A percentile compares a stretch with the other conserved stretches of the same genome.
These are phyloP conservation scores for Retiboletus flavoniger DNA, from an alignment of 1,284 basidiomycete genomes.

Conservation along the genomic window DNA sequence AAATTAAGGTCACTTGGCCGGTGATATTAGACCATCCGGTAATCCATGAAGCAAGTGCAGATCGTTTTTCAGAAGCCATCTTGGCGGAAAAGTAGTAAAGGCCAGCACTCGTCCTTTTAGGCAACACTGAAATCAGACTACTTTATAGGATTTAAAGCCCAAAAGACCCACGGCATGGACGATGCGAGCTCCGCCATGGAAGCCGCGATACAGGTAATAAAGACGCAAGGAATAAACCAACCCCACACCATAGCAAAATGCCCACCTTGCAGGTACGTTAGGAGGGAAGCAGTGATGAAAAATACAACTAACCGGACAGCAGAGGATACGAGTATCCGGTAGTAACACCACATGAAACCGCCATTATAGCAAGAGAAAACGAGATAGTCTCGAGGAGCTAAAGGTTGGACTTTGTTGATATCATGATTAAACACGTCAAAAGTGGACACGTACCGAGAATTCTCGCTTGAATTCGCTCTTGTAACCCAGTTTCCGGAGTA, in stretches of 20 bases:
- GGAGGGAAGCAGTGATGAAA: neutral
- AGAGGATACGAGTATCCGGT: constrained; percentile 62
- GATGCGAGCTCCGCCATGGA: constrained; percentile 68
- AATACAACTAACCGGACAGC: constrained; percentile 42
- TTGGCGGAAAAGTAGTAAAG: constrained; percentile 71
- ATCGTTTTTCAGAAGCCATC: constrained; percentile 53
- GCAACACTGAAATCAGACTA: neutral
- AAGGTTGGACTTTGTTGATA: neutral
- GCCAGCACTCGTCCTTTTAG: constrained; percentile 57
- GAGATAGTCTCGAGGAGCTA: constrained; percentile 61
- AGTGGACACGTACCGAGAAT: constrained; percentile 51
- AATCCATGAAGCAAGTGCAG: constrained; percentile 66
- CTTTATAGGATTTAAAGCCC: neutral
- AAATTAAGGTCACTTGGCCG: constrained; percentile 57
- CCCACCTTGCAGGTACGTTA: constrained; percentile 43
- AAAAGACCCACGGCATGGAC: constrained; percentile 62
- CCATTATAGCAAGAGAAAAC: constrained; percentile 71
- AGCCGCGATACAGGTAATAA: constrained; percentile 59
- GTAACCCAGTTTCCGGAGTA: constrained; percentile 65
- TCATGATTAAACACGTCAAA: neutral
- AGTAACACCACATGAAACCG: constrained; percentile 61
- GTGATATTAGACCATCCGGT: constrained; percentile 60
- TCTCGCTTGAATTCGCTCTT: constrained; percentile 71
- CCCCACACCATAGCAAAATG: constrained; percentile 74
- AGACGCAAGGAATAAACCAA: constrained; percentile 67